phyloP scores from a whole-genome alignment of 1,284 basidiomycete genomes.

The Cryptococcus sp. region DNA sequence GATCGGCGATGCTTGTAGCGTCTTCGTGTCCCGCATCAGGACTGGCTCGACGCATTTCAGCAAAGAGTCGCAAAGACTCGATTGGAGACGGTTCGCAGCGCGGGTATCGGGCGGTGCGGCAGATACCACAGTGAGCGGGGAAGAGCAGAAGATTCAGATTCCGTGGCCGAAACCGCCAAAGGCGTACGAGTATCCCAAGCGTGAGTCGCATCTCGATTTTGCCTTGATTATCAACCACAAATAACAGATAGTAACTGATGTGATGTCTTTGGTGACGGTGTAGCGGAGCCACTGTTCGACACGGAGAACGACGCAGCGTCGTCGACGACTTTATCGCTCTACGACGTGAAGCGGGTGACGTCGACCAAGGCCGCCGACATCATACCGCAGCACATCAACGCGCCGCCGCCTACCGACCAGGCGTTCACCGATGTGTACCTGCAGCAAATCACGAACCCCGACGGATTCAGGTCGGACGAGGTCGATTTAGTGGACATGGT shows the following conservation, averaged over 20 bases:
- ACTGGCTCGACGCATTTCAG: constrained; percentile 38
- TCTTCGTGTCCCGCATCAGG: constrained; percentile 45
- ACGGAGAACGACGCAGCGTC: constrained; percentile 17
- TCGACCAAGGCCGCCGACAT: constrained; percentile 10
- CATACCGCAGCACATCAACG: constrained; percentile 23
- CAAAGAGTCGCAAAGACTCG: constrained; percentile 22
- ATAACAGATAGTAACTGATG: neutral
- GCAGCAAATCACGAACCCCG: constrained; percentile 14
- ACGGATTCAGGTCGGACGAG: constrained; percentile 8
- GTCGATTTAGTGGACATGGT: constrained; percentile 33
- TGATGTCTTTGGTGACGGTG: neutral
- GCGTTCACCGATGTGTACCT: constrained; percentile 32
- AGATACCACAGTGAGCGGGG: constrained; percentile 12
- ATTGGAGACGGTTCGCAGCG: constrained; percentile 43
- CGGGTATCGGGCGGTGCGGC: constrained; percentile 25
- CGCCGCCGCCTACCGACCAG: constrained; percentile 26
- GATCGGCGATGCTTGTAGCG: constrained; percentile 15
- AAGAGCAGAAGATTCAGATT: constrained; percentile 29
- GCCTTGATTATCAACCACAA: neutral
- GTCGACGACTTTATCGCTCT: constrained; percentile 17
- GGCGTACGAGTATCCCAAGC: constrained; percentile 9
- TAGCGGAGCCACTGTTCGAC: constrained; percentile 21
- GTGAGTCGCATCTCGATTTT: constrained; percentile 7
- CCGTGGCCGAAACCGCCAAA: constrained; percentile 36
- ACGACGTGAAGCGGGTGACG: constrained; percentile 1